Conservation (phyloP, 208 protist genomes). For the Acanthamoeba castellanii region DNA sequence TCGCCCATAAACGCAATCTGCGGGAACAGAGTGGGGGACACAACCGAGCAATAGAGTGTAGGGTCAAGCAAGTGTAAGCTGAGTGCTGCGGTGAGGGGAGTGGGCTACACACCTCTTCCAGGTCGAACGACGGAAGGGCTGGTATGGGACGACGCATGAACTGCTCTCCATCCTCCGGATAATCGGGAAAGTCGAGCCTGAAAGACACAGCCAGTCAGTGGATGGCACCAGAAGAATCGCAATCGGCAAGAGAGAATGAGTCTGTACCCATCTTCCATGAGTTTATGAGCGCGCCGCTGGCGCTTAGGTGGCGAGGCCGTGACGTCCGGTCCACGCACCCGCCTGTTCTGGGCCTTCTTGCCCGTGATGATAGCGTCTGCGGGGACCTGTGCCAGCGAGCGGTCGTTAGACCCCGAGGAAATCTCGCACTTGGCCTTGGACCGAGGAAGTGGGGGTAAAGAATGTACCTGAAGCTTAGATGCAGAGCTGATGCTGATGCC, state of each 20-base stretch:
- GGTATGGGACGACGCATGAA: conserved; percentile 20
- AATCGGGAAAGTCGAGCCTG: conserved; percentile 16
- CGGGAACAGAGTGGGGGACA: neutral
- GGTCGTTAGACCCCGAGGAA: too few relatives aligned
- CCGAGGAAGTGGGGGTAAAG: too few relatives aligned
- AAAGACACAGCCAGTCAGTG: too few relatives aligned
- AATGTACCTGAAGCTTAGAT: conserved; percentile 34
- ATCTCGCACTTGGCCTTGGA: too few relatives aligned
- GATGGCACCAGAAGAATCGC: too few relatives aligned
- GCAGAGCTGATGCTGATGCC: conserved; percentile 63
- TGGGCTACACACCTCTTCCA: neutral
- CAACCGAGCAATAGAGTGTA: neutral
- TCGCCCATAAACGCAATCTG: conserved; percentile 28
- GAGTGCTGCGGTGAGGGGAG: neutral
- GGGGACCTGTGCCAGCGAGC: neutral
- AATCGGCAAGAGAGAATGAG: too few relatives aligned
- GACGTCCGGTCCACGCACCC: conserved; percentile 36
- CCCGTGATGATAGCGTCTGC: conserved; percentile 67
- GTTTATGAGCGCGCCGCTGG: conserved; percentile 47
- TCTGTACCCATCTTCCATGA: conserved; percentile 59
- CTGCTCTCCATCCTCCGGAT: conserved; percentile 12
- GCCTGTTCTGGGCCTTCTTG: conserved; percentile 52
- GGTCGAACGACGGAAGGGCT: conserved; percentile 9
- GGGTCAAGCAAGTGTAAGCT: neutral
- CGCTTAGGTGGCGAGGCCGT: conserved; percentile 54